A percentile compares a stretch with the other conserved stretches of the same genome.
These are phyloP conservation scores for Coniella lustricola DNA, from an alignment of 2,329 filamentous ascomycete species.

Conservation along the genomic window DNA sequence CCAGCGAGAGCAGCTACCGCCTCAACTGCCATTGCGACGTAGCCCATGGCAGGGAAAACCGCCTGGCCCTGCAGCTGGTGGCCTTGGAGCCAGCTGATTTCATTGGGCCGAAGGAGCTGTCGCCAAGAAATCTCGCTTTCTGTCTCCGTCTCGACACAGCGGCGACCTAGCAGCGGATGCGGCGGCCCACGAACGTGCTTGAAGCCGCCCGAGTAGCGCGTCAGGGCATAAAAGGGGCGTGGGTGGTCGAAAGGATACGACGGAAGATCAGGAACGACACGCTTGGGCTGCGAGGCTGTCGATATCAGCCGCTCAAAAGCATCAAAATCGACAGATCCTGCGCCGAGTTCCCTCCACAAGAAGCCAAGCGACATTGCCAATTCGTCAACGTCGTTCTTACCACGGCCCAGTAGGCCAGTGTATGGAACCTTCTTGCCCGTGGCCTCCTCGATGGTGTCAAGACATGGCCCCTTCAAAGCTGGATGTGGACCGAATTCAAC, in stretches of 20 bases:
- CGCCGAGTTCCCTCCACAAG: slow-evolving; percentile 12
- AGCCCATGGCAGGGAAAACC: slow-evolving; percentile 30
- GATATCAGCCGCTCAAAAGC: slow-evolving; percentile 31
- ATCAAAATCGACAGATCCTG: background rate
- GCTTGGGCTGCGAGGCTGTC: slow-evolving; percentile 21
- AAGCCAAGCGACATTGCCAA: slow-evolving; percentile 17
- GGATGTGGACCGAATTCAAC: slow-evolving; percentile 30
- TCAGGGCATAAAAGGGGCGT: slow-evolving; percentile 7
- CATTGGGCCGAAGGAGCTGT: slow-evolving; percentile 19
- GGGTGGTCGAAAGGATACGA: slow-evolving; percentile 14
- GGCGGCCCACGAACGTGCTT: background rate
- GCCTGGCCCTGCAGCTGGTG: slow-evolving; percentile 28
- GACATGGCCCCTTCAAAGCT: slow-evolving; percentile 32
- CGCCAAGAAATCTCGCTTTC: slow-evolving; percentile 26
- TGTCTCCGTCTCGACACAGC: slow-evolving; percentile 21
- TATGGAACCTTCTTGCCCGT: slow-evolving; percentile 19
- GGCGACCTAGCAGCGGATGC: slow-evolving; percentile 14
- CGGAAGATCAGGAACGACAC: slow-evolving; percentile 8
- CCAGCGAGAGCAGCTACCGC: slow-evolving; percentile 17
- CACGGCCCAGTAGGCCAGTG: slow-evolving; percentile 18
- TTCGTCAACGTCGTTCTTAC: slow-evolving; percentile 16
- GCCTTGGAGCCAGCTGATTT: slow-evolving; percentile 32
- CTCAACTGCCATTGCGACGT: slow-evolving; percentile 19
- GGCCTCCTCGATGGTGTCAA: slow-evolving; percentile 22
- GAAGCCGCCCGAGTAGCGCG: slow-evolving; percentile 5